A percentile compares a stretch with the other conserved stretches of the same genome.
phyloP scores from a whole-genome alignment of 176 grass and related monocot species.

The Coix lacrymajobi region DNA sequence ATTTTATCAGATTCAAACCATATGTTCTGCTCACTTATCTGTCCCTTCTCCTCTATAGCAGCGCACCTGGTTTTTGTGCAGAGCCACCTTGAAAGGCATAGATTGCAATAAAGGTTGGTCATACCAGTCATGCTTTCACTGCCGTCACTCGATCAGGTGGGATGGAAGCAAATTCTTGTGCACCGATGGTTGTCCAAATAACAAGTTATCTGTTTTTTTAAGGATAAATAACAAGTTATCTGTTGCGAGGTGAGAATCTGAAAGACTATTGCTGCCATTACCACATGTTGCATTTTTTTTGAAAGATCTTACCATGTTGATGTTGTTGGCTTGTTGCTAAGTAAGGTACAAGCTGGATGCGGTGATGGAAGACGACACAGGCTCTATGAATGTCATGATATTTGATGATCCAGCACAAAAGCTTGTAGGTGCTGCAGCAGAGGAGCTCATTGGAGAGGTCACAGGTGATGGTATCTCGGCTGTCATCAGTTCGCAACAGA shows the following conservation, averaged over 20 bases:
- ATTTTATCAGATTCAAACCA: background rate
- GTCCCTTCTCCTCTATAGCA: background rate
- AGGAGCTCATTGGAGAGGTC: background rate
- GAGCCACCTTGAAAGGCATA: constrained; percentile 1
- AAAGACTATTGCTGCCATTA: background rate
- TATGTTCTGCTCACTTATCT: background rate
- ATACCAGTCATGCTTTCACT: background rate
- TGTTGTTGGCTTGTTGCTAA: background rate
- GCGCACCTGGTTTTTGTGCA: background rate
- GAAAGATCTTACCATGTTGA: background rate
- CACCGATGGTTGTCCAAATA: background rate
- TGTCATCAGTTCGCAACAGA: background rate
- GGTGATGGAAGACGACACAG: background rate
- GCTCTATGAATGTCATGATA: constrained; percentile 11
- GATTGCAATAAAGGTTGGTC: constrained; percentile 1
- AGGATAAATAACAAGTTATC: background rate
- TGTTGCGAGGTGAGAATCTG: background rate
- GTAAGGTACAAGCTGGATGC: constrained; percentile 30
- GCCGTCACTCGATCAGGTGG: background rate
- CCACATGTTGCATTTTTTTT: background rate
- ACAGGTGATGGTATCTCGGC: background rate
- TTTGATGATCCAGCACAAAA: background rate
- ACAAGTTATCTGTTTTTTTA: background rate
- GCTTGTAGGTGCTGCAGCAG: background rate
- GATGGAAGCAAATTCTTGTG: background rate